These are phyloP conservation scores for Coemansia erecta DNA, from an alignment of 192 early-diverging fungal species.

Conservation along the genomic window DNA sequence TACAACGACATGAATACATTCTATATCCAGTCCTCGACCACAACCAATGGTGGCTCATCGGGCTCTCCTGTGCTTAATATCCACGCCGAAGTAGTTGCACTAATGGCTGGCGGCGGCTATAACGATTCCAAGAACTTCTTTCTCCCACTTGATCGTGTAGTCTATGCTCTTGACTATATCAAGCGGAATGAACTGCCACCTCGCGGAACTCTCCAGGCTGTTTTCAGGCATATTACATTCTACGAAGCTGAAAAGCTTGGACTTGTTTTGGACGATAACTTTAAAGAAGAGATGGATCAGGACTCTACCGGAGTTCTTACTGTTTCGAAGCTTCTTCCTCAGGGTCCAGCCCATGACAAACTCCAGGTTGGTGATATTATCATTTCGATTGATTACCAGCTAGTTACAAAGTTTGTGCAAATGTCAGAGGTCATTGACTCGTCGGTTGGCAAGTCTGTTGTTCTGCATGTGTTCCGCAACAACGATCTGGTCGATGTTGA, in stretches of 20 bases:
- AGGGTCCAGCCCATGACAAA: slow-evolving; percentile 65
- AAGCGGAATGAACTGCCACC: slow-evolving; percentile 57
- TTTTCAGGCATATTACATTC: slow-evolving; percentile 66
- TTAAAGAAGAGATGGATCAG: slow-evolving; percentile 58
- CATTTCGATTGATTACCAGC: slow-evolving; percentile 56
- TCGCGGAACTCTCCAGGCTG: slow-evolving; percentile 72
- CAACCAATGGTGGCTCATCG: slow-evolving; percentile 62
- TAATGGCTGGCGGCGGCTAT: slow-evolving; percentile 57
- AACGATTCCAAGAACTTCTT: slow-evolving; percentile 59
- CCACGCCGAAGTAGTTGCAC: slow-evolving; percentile 70
- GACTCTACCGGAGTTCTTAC: slow-evolving; percentile 68
- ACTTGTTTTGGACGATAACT: slow-evolving; percentile 4
- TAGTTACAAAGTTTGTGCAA: slow-evolving; percentile 62
- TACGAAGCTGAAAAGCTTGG: slow-evolving; percentile 34
- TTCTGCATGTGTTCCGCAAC: slow-evolving; percentile 59
- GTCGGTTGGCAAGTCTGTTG: slow-evolving; percentile 49
- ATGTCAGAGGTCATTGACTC: slow-evolving; percentile 64
- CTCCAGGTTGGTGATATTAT: slow-evolving; percentile 73
- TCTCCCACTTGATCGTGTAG: slow-evolving; percentile 67
- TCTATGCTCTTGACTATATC: slow-evolving; percentile 61
- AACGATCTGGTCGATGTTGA: slow-evolving; percentile 45
- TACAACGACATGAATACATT: slow-evolving; percentile 77
- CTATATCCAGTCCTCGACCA: slow-evolving; percentile 71
- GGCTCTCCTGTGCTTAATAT: slow-evolving; percentile 76
- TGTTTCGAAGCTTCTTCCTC: slow-evolving; percentile 60